Base-by-base conservation (phyloP, 441 rosid genomes). In the Euphorbia schlechtendalii region DNA sequence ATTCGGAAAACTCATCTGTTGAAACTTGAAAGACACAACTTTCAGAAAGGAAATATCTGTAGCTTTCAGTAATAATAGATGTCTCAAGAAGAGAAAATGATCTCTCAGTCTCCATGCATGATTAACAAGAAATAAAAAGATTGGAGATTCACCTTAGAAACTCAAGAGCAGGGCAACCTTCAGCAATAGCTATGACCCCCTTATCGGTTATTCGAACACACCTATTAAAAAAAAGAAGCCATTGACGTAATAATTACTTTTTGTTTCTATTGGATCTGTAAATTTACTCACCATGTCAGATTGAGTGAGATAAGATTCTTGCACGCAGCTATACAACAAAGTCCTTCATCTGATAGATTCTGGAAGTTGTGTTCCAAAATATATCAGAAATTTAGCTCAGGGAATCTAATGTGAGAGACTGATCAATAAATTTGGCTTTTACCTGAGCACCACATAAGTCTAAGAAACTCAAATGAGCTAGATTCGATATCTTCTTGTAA, bases 401-500 rank as follows among this genome's bases (percentile, higher is more conserved):
- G 58, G 46, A 66, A 64, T 14, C 13, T 18, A n/a, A 34, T 40
- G 15, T 45, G 63, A 65, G 62, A 34, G 14, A 69, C 45, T 54
- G 36, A 67, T 69, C 48, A 73, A 66, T 21, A 49, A 74, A 59
- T 40, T 41, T 58, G 67, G 11, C 28, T 76, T 58, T 57, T 74
- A 92, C 97, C 97, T 90, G 98, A 30, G 94, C 94, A 48, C 98
- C 97, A 64, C 98, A 93, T 61, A 93, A 81, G 75, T 93, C 98
- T 69, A 92, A 78, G 84, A 83, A 83, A 70, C 75, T 82, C 70
- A 88, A 72, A 58, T 75, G 76, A 63, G 81, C 67, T 61, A 92
- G 68, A 79, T 80, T 79, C 62, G 87, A 90, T 55, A 90, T 83
- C 51, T 75, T 84, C 81, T 71, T 83, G 84, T 90, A 92, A 62